These are phyloP conservation scores for Hymenoscyphus occultus DNA, from an alignment of 2,329 filamentous ascomycete genomes.

Conservation along the genomic window DNA sequence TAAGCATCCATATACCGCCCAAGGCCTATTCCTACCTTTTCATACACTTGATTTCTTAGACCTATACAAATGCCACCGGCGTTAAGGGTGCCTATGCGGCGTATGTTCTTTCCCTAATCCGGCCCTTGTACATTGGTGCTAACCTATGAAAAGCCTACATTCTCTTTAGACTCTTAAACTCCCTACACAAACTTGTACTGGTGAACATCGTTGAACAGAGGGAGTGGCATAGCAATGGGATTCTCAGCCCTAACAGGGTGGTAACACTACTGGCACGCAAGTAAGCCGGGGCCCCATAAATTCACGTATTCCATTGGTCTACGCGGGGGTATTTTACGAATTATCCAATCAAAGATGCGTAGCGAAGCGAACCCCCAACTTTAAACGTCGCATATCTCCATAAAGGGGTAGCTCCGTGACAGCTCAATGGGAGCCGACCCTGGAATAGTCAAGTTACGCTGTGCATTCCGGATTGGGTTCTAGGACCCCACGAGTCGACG, in stretches of 20 bases:
- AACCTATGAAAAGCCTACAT: neutral
- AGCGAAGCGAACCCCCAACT: neutral
- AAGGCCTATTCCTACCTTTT: neutral
- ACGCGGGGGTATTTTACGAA: neutral
- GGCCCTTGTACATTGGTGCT: neutral
- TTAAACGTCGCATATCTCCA: neutral
- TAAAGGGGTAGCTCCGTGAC: neutral
- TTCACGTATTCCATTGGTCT: neutral
- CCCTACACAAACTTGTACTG: neutral
- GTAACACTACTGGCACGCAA: neutral
- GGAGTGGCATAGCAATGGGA: neutral
- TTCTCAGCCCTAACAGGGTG: neutral
- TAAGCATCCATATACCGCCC: neutral
- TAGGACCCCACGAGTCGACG: neutral
- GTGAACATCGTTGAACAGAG: neutral
- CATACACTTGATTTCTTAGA: neutral
- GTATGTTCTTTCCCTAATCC: neutral
- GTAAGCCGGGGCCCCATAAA: neutral
- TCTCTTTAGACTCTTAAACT: neutral
- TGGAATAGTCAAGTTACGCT: neutral
- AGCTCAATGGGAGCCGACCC: neutral
- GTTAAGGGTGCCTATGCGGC: neutral
- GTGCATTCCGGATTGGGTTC: slow-evolving; percentile 1
- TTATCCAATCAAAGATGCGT: neutral
- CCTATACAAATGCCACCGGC: neutral